Percentiles rank a stretch among this genome's conserved stretches.
phyloP scores from a whole-genome alignment of 2,329 filamentous ascomycete species.

The Magnaporthales sp. region DNA sequence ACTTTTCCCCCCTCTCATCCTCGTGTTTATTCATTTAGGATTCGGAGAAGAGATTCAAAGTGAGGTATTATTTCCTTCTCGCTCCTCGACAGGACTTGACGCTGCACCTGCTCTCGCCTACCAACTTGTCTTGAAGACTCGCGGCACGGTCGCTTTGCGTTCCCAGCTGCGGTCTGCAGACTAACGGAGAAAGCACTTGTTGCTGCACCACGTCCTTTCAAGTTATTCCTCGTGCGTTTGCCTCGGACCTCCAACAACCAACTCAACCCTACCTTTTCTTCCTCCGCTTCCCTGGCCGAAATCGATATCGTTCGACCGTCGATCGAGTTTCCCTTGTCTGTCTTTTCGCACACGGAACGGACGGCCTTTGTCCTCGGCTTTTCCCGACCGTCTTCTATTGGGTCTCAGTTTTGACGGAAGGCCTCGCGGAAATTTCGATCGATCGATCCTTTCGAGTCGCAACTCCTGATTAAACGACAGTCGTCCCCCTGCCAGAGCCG shows the following conservation, averaged over 20 bases:
- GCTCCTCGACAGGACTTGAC: background rate
- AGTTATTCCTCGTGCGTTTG: background rate
- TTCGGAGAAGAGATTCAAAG: background rate
- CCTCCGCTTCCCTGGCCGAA: background rate
- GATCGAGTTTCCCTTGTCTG: background rate
- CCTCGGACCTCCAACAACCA: background rate
- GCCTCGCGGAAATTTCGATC: background rate
- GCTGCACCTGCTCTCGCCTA: background rate
- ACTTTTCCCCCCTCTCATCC: background rate
- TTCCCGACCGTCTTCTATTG: background rate
- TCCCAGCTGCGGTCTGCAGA: background rate
- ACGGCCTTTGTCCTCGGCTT: slow-evolving; percentile 1
- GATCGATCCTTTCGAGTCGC: background rate
- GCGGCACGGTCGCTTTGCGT: slow-evolving; percentile 1
- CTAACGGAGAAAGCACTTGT: background rate
- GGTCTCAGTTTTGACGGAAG: background rate
- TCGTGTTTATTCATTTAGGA: background rate
- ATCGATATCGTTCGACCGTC: background rate
- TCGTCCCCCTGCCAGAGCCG: background rate
- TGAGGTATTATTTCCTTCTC: slow-evolving; percentile 1
- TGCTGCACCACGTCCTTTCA: background rate
- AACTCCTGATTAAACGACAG: background rate
- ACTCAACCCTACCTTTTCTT: background rate
- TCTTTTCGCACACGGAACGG: background rate
- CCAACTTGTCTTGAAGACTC: background rate